Base-by-base conservation (phyloP, 225 moss, liverwort and hornwort genomes). In the Marchantia polymorpha region DNA sequence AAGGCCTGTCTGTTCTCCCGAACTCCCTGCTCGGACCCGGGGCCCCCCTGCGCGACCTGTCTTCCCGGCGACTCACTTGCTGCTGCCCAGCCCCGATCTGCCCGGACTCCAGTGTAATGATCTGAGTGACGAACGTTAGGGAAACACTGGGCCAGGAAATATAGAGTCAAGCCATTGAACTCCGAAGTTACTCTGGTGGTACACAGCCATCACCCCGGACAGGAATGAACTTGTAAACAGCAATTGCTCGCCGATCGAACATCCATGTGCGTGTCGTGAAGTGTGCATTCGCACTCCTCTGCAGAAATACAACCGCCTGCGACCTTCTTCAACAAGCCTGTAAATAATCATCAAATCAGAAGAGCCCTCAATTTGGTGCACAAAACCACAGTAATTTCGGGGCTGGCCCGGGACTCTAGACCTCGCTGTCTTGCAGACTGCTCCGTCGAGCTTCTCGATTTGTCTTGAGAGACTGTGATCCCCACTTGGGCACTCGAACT, bases 311-410 rank as follows among this genome's bases (percentile, higher is more conserved):
- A 64, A 64, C 64, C 47, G 48, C 52, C 27, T 49, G 64, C n/a
- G 55, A 68, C 78, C 16, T 52, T 55, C 78, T 69, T 68, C 78
- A 79, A 68, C 78, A 79, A 79, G 78, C 78, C 54, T 26, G 56
- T 69, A 50, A 79, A 79, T 79, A 79, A 79, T 68, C 20, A 79
- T 68, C 69, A 79, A 23, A 68, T 29, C 69, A 69, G 78, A 79
- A 68, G 52, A 79, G 78, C 52, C 69, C 54, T 68, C 30, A 79
- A 68, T 70, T 69, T 23, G 78, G 48, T 79, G 53, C 20, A 52
- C 10, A 68, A 39, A 79, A 52, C 11, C 47, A 64, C 64, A 31
- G 49, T 64, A 77, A 63, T 64, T 48, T 65, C 49, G 49, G 50
- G 64, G 63, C 63, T 48, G 15, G 10, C 23, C 8, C 47, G 6